Evolutionary conservation across 1,139 yeast genomes (phyloP), one percentile per base, ranked within the genome.

Genomic region (Saccharomycopsis phalli): DNA sequence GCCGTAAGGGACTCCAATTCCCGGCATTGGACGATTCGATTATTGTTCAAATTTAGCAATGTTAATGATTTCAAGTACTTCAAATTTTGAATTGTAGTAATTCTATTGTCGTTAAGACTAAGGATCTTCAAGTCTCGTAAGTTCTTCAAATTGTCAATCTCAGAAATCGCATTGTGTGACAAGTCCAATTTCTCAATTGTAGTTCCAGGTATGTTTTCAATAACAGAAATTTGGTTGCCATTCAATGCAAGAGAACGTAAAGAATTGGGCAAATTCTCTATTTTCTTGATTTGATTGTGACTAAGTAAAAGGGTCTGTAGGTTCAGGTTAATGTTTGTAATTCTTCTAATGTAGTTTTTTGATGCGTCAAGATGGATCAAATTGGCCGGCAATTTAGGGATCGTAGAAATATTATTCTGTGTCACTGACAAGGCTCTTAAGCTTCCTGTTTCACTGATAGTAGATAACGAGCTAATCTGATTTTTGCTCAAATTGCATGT

Each of bases 1-100:
- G 25, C 31, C 10, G 4, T 16, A 16, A 40, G 37, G 13, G 26
- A 11, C 10, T 38, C 45, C 3, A 34, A 23, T 13, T 38, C 36
- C 23, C 30, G 37, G 25, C 39, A 38, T 14, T 25, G 14, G 8
- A 18, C 14, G 30, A 42, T 42, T 22, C 31, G 29, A 17, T 42
- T 42, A 14, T 38, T 32, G 27, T 39, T 38, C 34, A 42, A 35
- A 28, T 42, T 42, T 10, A 42, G 31, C 7, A 35, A 29, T 16
- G 34, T 29, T 17, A 42, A 21, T 19, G 27, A 30, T 4, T 34
- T 31, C 22, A 38, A 31, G 10, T 18, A 27, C 11, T 27, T 34
- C 20, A 42, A 26, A 23, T 31, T 32, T 17, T 42, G 30, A 29
- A 42, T 21, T 11, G 30, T 13, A 7, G 28, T 34, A 30, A 42